Evolutionary conservation across 164 flowering plant species (phyloP).

Genomic region (Tetrastigma voinierianum): DNA sequence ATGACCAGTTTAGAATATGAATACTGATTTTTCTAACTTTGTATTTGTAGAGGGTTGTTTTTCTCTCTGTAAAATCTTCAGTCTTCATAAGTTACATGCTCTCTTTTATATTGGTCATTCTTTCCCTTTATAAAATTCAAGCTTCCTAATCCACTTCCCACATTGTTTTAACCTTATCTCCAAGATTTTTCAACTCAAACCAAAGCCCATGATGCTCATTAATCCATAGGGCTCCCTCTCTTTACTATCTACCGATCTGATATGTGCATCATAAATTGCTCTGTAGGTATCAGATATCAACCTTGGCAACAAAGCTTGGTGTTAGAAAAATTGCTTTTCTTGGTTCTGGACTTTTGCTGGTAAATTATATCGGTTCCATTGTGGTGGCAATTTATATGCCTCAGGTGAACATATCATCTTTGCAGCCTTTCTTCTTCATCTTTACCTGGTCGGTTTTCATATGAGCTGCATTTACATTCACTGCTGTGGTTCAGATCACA

Average conservation of each 20-base stretch:
- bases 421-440: background rate
- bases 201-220: no score
- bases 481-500: no score
- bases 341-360: constrained; percentile 79
- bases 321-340: constrained; percentile 89
- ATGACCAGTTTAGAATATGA: constrained; percentile 2
- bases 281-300: constrained; percentile 88
- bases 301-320: constrained; percentile 95
- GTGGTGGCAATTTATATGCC: constrained; percentile 82
- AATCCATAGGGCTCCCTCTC: background rate
- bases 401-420: constrained; percentile 47
- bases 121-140: no score
- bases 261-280: background rate
- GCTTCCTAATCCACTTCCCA: no score
- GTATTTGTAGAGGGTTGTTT: background rate
- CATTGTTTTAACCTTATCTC: no score
- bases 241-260: constrained; percentile 1
- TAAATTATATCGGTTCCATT: constrained; percentile 76
- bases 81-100: no score
- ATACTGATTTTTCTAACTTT: background rate
- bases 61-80: no score
- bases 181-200: no score
- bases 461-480: no score
- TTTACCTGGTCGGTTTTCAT: background rate
- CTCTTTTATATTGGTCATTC: no score